phyloP scores from a whole-genome alignment of 2,329 filamentous ascomycete species.

The Exophiala dermatitidis region DNA sequence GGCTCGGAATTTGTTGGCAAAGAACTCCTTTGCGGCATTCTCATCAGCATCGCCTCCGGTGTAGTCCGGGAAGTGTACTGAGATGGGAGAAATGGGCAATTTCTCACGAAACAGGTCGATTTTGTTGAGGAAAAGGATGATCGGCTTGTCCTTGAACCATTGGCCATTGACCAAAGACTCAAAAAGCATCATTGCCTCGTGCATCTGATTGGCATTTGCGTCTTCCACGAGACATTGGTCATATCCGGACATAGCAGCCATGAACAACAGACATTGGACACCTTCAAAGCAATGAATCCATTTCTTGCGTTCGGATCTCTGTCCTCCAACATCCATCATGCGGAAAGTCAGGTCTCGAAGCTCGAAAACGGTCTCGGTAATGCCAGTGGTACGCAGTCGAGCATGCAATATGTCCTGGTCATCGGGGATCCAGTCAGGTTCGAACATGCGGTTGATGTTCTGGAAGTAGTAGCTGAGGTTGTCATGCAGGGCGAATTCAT shows the following conservation, averaged over 20 bases:
- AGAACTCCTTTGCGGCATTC: conserved; percentile 71
- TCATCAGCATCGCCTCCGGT: conserved; percentile 63
- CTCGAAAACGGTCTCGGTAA: conserved; percentile 91
- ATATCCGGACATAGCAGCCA: conserved; percentile 92
- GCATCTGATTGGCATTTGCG: conserved; percentile 92
- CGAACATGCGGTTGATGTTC: conserved; percentile 68
- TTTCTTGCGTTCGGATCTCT: conserved; percentile 89
- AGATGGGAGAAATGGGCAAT: conserved; percentile 62
- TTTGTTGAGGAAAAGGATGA: conserved; percentile 82
- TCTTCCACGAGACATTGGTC: conserved; percentile 95
- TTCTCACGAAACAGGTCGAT: conserved; percentile 80
- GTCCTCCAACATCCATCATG: conserved; percentile 93
- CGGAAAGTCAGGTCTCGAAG: conserved; percentile 86
- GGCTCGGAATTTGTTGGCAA: conserved; percentile 71
- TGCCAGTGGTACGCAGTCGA: conserved; percentile 83
- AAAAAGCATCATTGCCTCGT: conserved; percentile 79
- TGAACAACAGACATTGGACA: conserved; percentile 83
- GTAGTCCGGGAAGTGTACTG: conserved; percentile 72
- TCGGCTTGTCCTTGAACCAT: conserved; percentile 74
- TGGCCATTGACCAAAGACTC: conserved; percentile 79
- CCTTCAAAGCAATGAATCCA: conserved; percentile 98
- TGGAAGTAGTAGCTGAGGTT: conserved; percentile 88
- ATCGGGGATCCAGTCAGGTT: conserved; percentile 72
- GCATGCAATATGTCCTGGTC: conserved; percentile 93
- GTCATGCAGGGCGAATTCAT: conserved; percentile 94